These are phyloP conservation scores for Eucalyptus guilfoylei DNA, from an alignment of 345 rosid species.

Conservation along the genomic window DNA sequence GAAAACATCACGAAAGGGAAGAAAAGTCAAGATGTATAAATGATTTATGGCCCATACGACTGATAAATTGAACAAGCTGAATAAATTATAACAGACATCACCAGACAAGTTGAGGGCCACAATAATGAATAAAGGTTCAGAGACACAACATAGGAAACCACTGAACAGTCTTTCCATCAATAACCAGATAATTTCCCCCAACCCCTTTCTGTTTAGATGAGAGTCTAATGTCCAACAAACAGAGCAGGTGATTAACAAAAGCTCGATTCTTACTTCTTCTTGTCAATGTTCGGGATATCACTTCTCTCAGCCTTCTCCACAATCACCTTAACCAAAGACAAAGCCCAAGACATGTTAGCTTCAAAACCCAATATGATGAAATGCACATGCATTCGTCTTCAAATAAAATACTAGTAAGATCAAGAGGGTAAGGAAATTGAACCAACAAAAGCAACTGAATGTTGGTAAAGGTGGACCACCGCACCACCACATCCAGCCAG, in stretches of 20 bases:
- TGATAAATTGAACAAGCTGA: background rate
- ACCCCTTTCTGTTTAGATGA: background rate
- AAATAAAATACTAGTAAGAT: background rate
- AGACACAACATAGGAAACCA: background rate
- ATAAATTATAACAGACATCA: background rate
- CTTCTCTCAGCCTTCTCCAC: conserved; percentile 97
- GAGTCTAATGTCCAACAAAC: background rate
- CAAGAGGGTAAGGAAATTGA: background rate
- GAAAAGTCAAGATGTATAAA: background rate
- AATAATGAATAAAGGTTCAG: background rate
- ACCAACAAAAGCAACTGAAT: background rate
- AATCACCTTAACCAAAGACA: conserved; percentile 41
- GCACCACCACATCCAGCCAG: background rate
- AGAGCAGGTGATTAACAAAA: background rate
- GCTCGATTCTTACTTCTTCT: conserved; percentile 60
- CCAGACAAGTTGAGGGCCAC: background rate
- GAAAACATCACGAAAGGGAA: background rate
- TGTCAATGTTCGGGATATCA: conserved; percentile 89
- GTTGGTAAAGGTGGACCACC: background rate
- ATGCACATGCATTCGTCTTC: background rate
- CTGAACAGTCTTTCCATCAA: background rate
- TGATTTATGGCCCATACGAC: background rate
- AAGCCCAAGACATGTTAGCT: background rate
- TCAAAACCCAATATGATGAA: background rate
- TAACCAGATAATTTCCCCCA: background rate